Base-by-base conservation (phyloP, 106 monocot genomes). In the Allium fistulosum region DNA sequence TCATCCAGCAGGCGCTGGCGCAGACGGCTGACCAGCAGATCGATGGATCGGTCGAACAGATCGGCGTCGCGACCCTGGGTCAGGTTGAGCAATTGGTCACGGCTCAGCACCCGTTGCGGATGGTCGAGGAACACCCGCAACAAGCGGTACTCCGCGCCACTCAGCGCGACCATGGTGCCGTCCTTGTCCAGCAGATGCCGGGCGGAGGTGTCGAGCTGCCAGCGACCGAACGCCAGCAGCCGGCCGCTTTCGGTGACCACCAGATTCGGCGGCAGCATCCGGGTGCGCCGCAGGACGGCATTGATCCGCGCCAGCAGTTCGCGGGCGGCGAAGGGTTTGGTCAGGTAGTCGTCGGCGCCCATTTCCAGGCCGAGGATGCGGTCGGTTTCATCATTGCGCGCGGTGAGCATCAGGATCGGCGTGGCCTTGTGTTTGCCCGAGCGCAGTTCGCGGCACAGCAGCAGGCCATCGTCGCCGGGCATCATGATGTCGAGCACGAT, bases 311-410 rank as follows among this genome's bases (percentile, higher is more conserved):
- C 67, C n/a, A 51, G 50, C 8, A 67, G 67, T 47, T 67, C 67
- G 11, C 17, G 48, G 50, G 8, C 17, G 12, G 12, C 67, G 67
- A 67, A 67, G 27, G 67, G 67, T 51, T 67, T 67, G 50, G 67
- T 8, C 67, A 67, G 67, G 50, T 67, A 67, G 67, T 67, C 67
- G 67, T 67, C 67, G 49, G 67, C 67, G 48, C 67, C 67, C 17
- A 67, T 48, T 7, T 4, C 67, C 17, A 67, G 67, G 14, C 67
- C 67, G 67, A 7, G 9, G 48, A 65, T 26, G 17, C 7, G 6
- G 65, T 37, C 65, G 28, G 11, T 7, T 46, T 45, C 45, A 46
- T 14, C 26, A 46, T 7, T 15, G 12, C 8, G 7, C 65, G 65
- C 65, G 46, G 65, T 46, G 7, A 26, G 65, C 65, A 46, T 60